These are phyloP conservation scores for Leccinum disarticulatum DNA, from an alignment of 768 basidiomycete species.

Conservation along the genomic window DNA sequence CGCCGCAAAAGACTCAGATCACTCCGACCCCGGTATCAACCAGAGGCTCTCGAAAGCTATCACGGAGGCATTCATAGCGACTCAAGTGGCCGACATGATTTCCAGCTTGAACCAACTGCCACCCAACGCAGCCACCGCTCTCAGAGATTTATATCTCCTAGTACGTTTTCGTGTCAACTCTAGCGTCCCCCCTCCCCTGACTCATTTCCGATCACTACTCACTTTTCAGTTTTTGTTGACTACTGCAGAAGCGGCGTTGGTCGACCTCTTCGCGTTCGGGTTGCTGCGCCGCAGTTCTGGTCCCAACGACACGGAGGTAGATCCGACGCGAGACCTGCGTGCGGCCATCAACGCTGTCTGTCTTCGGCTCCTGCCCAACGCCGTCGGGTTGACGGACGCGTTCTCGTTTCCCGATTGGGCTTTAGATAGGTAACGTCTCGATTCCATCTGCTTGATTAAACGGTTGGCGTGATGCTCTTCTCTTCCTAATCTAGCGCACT, in stretches of 20 bases:
- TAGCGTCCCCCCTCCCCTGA: background rate
- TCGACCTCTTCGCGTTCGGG: slow-evolving; percentile 59
- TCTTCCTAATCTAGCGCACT: slow-evolving; percentile 44
- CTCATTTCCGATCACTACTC: background rate
- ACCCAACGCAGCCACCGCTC: slow-evolving; percentile 15
- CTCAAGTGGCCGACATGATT: slow-evolving; percentile 51
- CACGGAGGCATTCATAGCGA: slow-evolving; percentile 68
- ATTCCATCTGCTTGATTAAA: background rate
- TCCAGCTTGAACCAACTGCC: slow-evolving; percentile 26
- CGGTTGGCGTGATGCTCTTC: background rate
- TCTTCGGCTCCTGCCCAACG: slow-evolving; percentile 55
- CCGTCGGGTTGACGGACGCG: slow-evolving; percentile 67
- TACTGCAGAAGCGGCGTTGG: slow-evolving; percentile 52
- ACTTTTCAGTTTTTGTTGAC: slow-evolving; percentile 57
- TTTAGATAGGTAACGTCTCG: slow-evolving; percentile 51
- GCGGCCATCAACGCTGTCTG: slow-evolving; percentile 50
- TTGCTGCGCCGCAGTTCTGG: slow-evolving; percentile 34
- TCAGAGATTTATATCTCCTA: slow-evolving; percentile 30
- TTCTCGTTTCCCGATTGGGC: slow-evolving; percentile 79
- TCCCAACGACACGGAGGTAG: slow-evolving; percentile 17
- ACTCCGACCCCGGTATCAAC: slow-evolving; percentile 51
- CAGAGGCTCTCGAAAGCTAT: slow-evolving; percentile 62
- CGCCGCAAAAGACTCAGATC: slow-evolving; percentile 36
- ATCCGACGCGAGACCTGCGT: slow-evolving; percentile 51
- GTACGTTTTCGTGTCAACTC: slow-evolving; percentile 13